Conservation (phyloP, 1,284 basidiomycete species). For the Apiotrichum siamense region DNA sequence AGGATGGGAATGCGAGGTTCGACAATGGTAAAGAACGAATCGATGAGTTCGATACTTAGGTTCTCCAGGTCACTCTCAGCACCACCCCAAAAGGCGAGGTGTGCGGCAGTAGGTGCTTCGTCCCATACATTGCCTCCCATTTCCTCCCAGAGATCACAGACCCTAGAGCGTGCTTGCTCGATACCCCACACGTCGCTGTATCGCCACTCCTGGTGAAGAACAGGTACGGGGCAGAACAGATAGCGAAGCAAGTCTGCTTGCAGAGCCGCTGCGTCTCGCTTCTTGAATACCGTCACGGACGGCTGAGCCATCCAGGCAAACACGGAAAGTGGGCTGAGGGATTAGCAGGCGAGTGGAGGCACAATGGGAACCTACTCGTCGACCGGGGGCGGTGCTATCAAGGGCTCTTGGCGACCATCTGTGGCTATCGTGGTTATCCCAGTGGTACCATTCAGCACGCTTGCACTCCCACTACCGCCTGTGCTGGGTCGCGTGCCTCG, state of each 20-base stretch:
- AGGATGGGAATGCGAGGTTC: slow-evolving; percentile 74
- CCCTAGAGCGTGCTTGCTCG: slow-evolving; percentile 18
- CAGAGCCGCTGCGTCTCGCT: not conserved
- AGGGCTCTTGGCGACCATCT: not conserved
- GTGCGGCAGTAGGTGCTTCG: slow-evolving; percentile 32
- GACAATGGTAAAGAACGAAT: slow-evolving; percentile 66
- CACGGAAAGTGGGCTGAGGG: slow-evolving; percentile 12
- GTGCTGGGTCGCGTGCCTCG: too few relatives aligned
- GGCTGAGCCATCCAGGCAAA: slow-evolving; percentile 7
- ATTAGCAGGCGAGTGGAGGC: not conserved
- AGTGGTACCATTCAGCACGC: not conserved
- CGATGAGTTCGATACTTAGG: slow-evolving; percentile 78
- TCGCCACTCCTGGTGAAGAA: slow-evolving; percentile 30
- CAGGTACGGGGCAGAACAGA: slow-evolving; percentile 38
- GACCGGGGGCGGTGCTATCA: not conserved
- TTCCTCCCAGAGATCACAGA: slow-evolving; percentile 38
- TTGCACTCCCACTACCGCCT: not conserved
- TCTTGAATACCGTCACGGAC: not conserved
- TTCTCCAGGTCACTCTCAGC: slow-evolving; percentile 48
- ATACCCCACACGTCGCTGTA: slow-evolving; percentile 39
- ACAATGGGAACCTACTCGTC: slow-evolving; percentile 6
- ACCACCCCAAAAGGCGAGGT: slow-evolving; percentile 22
- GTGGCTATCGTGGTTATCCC: not conserved
- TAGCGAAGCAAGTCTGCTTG: slow-evolving; percentile 39
- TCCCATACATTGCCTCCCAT: slow-evolving; percentile 29